Evolutionary conservation across 495 filamentous ascomycete genomes (phyloP).

Genomic region (Baudoinia panamericana): DNA sequence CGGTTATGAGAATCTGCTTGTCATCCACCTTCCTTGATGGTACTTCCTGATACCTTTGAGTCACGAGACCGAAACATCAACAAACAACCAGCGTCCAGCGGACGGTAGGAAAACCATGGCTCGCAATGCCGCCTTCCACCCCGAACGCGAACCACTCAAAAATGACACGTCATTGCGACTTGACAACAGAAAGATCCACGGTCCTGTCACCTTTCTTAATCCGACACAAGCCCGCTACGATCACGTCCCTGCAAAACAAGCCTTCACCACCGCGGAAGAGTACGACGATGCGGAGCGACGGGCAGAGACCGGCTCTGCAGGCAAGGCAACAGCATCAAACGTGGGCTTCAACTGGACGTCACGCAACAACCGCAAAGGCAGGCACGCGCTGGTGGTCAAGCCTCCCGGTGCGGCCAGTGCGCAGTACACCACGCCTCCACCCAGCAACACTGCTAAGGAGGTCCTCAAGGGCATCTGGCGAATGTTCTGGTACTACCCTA

Average conservation of each 20-base stretch:
- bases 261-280: neutral
- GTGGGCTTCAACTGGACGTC: constrained; percentile 44
- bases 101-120: no score
- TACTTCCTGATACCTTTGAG: no score
- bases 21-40: no score
- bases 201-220: constrained; percentile 39
- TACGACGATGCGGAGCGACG: constrained; percentile 1
- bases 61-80: no score
- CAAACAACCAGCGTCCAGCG: no score
- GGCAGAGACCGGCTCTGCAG: constrained; percentile 8
- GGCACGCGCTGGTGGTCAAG: constrained; percentile 44
- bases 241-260: constrained; percentile 18
- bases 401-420: constrained; percentile 19
- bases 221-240: constrained; percentile 34
- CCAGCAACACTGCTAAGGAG: constrained; percentile 34
- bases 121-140: constrained; percentile 22
- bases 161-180: constrained; percentile 18
- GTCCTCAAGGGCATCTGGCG: constrained; percentile 35
- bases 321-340: constrained; percentile 2
- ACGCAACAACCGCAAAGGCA: constrained; percentile 60
- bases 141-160: constrained; percentile 21
- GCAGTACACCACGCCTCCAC: constrained; percentile 28
- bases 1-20: no score
- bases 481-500: constrained; percentile 46
- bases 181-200: constrained; percentile 20